Base-by-base conservation (phyloP, 73 alveolate species). In the Paramecium octaurelia region DNA sequence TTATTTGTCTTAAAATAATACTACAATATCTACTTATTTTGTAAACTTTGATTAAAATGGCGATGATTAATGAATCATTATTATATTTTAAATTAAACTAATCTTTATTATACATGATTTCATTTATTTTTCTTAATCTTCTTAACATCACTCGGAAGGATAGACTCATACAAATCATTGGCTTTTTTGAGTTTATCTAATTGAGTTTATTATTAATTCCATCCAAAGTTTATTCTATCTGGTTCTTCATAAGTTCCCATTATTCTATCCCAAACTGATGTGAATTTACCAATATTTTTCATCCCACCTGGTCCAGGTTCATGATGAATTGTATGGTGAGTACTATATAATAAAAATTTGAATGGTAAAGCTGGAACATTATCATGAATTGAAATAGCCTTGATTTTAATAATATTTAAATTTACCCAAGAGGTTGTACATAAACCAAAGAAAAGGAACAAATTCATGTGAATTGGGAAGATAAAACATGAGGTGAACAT, bases 181-280 rank as follows among this genome's bases (percentile, higher is more conserved):
- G 71, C 38, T 68, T 54, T 44, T 31, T 50, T 23, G 4, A 89
- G 23, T n/a, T 46, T 24, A 31, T 59, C 6, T 73, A 70, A 46
- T 71, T 83, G 38, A 48, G 42, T 11, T 44, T 69, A 14, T 73
- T 83, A 71, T 4, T 44, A 38, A 24, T 64, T 64, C 94, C 94
- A 89, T 16, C 96, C 96, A 92, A 60, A 93, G 29, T 88, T 42
- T 3, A 93, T 92, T 54, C 95, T 75, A 29, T 93, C 95, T 36
- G 96, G 96, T 23, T 93, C 96, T 85, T 92, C 92, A 42, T 93
- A 93, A 43, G 92, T 92, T 18, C 95, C 93, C 95, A 80, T 71
- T n/a, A 93, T 29, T 75, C 96, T 86, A 50, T 93, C 96, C 96
- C 96, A 93, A 20, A 93, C 84, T n/a, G 95, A 43, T 27, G 96